Evolutionary conservation across 2,329 filamentous ascomycete genomes (phyloP).

Genomic region (Botrytis squamosa): DNA sequence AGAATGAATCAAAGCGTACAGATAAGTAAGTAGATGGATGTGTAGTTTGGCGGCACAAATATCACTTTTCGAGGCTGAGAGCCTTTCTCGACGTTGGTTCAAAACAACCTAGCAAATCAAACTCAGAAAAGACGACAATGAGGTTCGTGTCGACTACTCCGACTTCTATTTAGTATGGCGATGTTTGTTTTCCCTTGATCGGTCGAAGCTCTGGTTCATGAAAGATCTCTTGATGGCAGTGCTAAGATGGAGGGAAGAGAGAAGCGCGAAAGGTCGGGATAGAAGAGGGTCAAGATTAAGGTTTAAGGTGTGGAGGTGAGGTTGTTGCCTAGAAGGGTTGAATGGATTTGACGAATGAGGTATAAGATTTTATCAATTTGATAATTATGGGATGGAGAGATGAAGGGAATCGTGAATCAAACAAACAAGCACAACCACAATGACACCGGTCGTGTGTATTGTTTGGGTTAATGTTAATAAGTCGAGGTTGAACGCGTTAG

Average conservation of each 20-base stretch:
- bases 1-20: slow-evolving; percentile 1
- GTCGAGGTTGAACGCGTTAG: background rate
- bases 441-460: background rate
- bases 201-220: background rate
- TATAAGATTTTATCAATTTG: background rate
- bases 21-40: background rate
- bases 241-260: background rate
- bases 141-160: background rate
- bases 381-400: background rate
- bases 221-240: background rate
- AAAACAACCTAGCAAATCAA: background rate
- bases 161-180: background rate
- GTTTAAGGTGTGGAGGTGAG: background rate
- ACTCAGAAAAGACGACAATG: background rate
- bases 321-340: slow-evolving; percentile 14
- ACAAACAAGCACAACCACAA: background rate
- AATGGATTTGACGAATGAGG: background rate
- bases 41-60: background rate
- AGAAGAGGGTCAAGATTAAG: slow-evolving; percentile 1
- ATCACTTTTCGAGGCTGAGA: slow-evolving; percentile 1
- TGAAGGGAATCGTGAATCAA: background rate
- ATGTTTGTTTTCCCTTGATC: background rate
- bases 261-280: background rate
- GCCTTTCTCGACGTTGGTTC: background rate
- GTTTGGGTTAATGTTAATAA: background rate